Evolutionary conservation across 2,329 filamentous ascomycete species (phyloP).

Genomic region (Arthrocladium fulminans): DNA sequence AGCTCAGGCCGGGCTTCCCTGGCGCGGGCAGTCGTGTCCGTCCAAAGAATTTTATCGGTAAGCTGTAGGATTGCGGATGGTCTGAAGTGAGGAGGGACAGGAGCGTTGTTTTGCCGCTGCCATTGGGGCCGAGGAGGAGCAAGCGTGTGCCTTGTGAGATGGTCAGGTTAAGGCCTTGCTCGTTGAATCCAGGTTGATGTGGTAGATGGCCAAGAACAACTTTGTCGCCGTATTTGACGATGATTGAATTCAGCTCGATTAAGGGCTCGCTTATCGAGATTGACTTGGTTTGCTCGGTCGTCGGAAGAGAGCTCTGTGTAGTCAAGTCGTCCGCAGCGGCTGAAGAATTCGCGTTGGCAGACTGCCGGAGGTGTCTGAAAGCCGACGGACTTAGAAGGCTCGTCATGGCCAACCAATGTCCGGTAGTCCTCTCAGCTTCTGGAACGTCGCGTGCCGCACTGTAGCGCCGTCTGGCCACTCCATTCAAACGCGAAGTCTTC

Average conservation of each 20-base stretch:
- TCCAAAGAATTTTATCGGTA: constrained; percentile 80
- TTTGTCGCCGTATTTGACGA: constrained; percentile 70
- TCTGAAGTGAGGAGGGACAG: constrained; percentile 89
- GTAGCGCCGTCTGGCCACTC: not conserved
- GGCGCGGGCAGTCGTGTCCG: constrained; percentile 67
- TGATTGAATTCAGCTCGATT: constrained; percentile 79
- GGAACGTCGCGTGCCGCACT: not conserved
- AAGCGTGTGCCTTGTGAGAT: constrained; percentile 76
- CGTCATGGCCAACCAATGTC: not conserved
- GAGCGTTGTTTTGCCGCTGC: constrained; percentile 89
- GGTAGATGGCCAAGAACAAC: constrained; percentile 64
- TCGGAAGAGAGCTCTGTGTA: not conserved
- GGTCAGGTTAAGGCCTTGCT: constrained; percentile 68
- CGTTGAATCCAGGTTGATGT: constrained; percentile 39
- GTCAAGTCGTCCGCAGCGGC: not conserved
- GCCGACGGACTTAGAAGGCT: not conserved
- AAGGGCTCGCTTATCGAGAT: constrained; percentile 53
- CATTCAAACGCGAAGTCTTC: not conserved
- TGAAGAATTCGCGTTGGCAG: not conserved
- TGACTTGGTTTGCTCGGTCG: not conserved
- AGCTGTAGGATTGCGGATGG: constrained; percentile 86
- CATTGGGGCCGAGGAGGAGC: constrained; percentile 90
- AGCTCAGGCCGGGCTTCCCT: constrained; percentile 65
- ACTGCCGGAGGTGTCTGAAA: not conserved
- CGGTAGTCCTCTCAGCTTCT: not conserved